phyloP scores from a whole-genome alignment of 1,139 yeast species.

The Citeromyces siamensis region DNA sequence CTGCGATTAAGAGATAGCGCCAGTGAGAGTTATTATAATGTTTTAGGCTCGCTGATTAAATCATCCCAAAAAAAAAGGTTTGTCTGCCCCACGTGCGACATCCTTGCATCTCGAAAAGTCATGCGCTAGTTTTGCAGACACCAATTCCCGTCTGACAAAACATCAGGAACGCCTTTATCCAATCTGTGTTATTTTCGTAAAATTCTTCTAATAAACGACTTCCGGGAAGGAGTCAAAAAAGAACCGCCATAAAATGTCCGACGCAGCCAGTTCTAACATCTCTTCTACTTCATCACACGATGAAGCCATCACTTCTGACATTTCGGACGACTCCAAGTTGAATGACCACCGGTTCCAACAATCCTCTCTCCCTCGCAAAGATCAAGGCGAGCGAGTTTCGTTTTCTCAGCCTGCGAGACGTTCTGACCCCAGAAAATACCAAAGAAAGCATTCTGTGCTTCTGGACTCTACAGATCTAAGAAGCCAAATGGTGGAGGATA shows the following conservation, averaged over 20 bases:
- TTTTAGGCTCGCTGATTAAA: too few relatives aligned
- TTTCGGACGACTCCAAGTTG: conserved; percentile 31
- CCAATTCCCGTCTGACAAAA: too few relatives aligned
- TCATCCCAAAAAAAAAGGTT: too few relatives aligned
- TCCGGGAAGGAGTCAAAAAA: neutral
- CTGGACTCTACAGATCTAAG: conserved; percentile 18
- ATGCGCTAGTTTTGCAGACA: too few relatives aligned
- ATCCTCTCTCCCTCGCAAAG: conserved; percentile 26
- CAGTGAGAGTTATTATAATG: too few relatives aligned
- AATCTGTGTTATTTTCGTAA: too few relatives aligned
- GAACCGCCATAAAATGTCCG: conserved; percentile 1
- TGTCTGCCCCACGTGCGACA: too few relatives aligned
- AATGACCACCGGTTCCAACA: conserved; percentile 42
- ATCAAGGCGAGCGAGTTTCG: conserved; percentile 5
- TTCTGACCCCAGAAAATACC: conserved; percentile 4
- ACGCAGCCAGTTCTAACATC: neutral
- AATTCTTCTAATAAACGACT: too few relatives aligned
- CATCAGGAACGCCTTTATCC: too few relatives aligned
- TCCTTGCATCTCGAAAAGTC: too few relatives aligned
- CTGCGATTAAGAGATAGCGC: too few relatives aligned
- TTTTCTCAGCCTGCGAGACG: neutral
- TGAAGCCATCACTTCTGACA: conserved; percentile 20
- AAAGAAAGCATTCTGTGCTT: conserved; percentile 10
- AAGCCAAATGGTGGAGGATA: conserved; percentile 18
- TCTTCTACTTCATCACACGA: conserved; percentile 14